A percentile compares a stretch with the other conserved stretches of the same genome.
phyloP scores from a whole-genome alignment of 106 monocot genomes.

The Acorus calamus region DNA sequence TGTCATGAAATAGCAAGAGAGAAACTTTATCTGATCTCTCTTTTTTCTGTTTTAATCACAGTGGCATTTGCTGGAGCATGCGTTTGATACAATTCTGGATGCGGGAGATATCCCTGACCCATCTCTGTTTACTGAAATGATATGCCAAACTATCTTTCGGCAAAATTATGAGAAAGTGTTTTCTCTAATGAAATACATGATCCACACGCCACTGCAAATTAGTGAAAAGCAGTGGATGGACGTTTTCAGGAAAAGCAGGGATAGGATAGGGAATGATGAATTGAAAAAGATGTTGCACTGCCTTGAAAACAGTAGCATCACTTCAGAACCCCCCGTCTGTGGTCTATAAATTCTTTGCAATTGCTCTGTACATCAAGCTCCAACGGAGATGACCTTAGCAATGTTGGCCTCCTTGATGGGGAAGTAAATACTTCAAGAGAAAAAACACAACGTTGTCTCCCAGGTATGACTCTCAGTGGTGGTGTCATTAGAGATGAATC shows the following conservation, averaged over 20 bases:
- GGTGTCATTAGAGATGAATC: no score
- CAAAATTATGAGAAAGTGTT: conserved; percentile 37
- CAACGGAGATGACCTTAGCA: no score
- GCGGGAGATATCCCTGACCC: conserved; percentile 55
- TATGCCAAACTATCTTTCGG: conserved; percentile 42
- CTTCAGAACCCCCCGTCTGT: conserved; percentile 46
- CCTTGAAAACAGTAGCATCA: conserved; percentile 22
- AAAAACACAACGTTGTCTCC: no score
- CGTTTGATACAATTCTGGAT: conserved; percentile 63
- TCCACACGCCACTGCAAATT: conserved; percentile 54
- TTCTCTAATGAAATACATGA: conserved; percentile 62
- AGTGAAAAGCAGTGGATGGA: conserved; percentile 56
- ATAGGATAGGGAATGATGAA: conserved; percentile 21
- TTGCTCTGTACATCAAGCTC: conserved; percentile 13
- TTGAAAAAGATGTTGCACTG: conserved; percentile 29
- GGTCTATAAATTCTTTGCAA: conserved; percentile 41
- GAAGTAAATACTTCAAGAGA: no score
- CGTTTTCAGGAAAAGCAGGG: conserved; percentile 35
- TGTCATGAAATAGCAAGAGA: no score
- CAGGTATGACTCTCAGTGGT: no score
- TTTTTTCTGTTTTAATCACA: conserved; percentile 2
- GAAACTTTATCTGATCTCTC: no score
- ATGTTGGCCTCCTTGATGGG: no score
- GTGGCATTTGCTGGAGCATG: conserved; percentile 88
- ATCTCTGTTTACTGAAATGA: conserved; percentile 58